Evolutionary conservation across 31 red algal genomes (phyloP).

Genomic region (Asparagopsis taxiformis): DNA sequence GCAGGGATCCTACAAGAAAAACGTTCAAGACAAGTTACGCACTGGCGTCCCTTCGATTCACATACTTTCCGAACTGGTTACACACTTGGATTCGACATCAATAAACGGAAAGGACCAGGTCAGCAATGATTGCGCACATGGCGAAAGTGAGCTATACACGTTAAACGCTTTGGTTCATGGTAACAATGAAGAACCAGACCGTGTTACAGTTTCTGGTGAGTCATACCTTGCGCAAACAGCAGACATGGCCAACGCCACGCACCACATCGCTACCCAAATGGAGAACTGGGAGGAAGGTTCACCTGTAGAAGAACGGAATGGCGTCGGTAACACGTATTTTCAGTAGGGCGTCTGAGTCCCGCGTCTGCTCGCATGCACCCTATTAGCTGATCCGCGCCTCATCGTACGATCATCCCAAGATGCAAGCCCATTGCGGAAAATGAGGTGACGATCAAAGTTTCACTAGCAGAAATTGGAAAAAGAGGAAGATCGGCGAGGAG

Average conservation of each 20-base stretch:
- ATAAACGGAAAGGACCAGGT: neutral
- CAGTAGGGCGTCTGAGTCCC: neutral
- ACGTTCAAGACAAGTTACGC: neutral
- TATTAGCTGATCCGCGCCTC: neutral
- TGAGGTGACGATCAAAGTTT: neutral
- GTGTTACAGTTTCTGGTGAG: neutral
- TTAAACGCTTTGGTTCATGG: neutral
- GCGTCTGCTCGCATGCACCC: neutral
- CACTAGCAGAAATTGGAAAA: neutral
- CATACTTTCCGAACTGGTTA: constrained; percentile 14
- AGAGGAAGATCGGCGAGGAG: neutral
- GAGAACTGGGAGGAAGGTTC: neutral
- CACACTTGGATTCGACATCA: neutral
- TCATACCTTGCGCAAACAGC: neutral
- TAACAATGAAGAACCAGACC: neutral
- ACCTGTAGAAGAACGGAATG: neutral
- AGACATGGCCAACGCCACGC: neutral
- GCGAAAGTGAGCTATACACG: neutral
- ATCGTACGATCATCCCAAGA: neutral
- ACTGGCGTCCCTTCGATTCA: constrained; percentile 1
- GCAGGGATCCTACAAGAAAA: neutral
- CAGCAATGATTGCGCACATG: neutral
- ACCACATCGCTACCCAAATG: neutral
- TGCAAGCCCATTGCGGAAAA: neutral
- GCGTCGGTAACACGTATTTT: neutral